These are phyloP conservation scores for Monosporascus sp. DNA, from an alignment of 2,329 filamentous ascomycete species.

Conservation along the genomic window DNA sequence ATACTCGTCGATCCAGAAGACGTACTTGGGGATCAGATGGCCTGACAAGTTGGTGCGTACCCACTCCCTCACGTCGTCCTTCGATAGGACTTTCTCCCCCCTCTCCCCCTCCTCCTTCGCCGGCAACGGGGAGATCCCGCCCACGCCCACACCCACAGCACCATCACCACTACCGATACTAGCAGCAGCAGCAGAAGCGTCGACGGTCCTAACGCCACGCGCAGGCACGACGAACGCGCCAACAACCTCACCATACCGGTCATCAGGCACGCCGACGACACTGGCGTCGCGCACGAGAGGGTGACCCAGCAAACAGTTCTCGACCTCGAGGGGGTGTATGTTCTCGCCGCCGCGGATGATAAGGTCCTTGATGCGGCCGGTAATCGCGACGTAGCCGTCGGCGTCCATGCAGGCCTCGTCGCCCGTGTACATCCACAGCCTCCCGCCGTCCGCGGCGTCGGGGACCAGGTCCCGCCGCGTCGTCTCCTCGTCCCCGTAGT, in stretches of 20 bases:
- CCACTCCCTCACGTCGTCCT: slow-evolving; percentile 63
- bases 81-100: slow-evolving; percentile 35
- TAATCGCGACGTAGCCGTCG: slow-evolving; percentile 82
- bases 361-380: slow-evolving; percentile 87
- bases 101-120: slow-evolving; percentile 9
- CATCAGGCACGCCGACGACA: slow-evolving; percentile 79
- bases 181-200: slow-evolving; percentile 21
- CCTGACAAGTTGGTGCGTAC: slow-evolving; percentile 62
- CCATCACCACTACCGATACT: slow-evolving; percentile 4
- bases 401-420: slow-evolving; percentile 85
- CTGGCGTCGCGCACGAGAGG: slow-evolving; percentile 67
- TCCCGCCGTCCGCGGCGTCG: slow-evolving; percentile 46
- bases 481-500: slow-evolving; percentile 68
- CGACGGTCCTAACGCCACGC: slow-evolving; percentile 30
- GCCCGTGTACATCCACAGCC: slow-evolving; percentile 84
- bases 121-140: slow-evolving; percentile 1
- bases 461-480: slow-evolving; percentile 61
- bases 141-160: slow-evolving; percentile 18
- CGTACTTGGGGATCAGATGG: slow-evolving; percentile 79
- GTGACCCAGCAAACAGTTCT: slow-evolving; percentile 78
- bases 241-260: slow-evolving; percentile 79
- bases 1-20: slow-evolving; percentile 83
- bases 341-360: slow-evolving; percentile 96
- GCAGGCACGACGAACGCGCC: slow-evolving; percentile 69
- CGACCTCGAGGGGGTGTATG: slow-evolving; percentile 88